Conservation (phyloP, 2,329 filamentous ascomycete genomes). For the Alternaria brassicae region DNA sequence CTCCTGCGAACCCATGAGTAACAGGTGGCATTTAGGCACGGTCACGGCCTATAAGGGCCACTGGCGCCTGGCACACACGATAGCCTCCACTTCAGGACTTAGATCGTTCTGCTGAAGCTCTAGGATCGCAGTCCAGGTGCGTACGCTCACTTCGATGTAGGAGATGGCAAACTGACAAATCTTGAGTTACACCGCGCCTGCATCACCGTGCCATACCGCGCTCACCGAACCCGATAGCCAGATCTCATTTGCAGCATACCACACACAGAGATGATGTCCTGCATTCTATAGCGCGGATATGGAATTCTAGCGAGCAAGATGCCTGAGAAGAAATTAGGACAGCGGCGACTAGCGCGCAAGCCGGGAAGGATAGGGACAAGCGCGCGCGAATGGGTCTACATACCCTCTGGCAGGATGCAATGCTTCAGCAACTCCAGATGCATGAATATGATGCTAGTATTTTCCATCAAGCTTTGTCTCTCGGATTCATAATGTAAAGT, state of each 20-base stretch:
- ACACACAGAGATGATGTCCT: neutral
- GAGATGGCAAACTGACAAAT: neutral
- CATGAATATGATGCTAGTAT: accelerated
- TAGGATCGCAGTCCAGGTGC: neutral
- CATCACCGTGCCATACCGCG: neutral
- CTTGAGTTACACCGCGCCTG: neutral
- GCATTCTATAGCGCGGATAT: too few species aligned
- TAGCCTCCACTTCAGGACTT: neutral
- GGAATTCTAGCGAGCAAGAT: too few species aligned
- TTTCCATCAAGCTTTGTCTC: neutral
- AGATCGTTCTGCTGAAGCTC: neutral
- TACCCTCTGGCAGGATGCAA: neutral
- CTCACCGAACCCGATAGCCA: too few species aligned
- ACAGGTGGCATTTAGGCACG: neutral
- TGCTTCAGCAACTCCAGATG: neutral
- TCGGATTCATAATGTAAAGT: too few species aligned
- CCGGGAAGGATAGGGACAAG: neutral
- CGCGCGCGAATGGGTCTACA: neutral
- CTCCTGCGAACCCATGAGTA: neutral
- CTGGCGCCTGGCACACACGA: neutral
- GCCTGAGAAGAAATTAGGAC: too few species aligned
- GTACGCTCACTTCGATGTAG: neutral
- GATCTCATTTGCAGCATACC: too few species aligned
- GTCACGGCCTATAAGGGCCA: neutral
- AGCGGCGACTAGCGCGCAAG: neutral